A percentile compares a stretch with the other conserved stretches of the same genome.
Evolutionary conservation across 2,329 filamentous ascomycete genomes (phyloP).

Genomic region (Pyrenochaeta sp.): DNA sequence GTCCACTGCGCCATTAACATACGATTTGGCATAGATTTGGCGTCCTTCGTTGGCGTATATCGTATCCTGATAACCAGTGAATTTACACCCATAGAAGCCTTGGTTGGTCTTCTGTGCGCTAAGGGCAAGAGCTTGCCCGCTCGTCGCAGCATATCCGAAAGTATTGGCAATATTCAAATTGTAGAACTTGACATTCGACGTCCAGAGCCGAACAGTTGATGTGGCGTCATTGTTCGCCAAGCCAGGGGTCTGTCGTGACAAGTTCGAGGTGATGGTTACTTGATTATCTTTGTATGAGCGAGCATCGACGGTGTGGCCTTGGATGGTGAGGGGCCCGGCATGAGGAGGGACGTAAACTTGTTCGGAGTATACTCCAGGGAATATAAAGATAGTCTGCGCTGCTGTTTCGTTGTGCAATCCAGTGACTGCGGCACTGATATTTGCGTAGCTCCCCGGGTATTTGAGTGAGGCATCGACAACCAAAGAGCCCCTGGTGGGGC

Average conservation of each 20-base stretch:
- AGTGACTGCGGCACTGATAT: slow-evolving; percentile 24
- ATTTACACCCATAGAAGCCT: slow-evolving; percentile 63
- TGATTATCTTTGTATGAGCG: slow-evolving; percentile 61
- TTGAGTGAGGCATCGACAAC: slow-evolving; percentile 26
- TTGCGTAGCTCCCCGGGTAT: slow-evolving; percentile 20
- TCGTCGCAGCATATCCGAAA: slow-evolving; percentile 19
- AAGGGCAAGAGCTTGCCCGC: slow-evolving; percentile 58
- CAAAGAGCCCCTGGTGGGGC: slow-evolving; percentile 19
- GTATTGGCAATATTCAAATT: slow-evolving; percentile 65
- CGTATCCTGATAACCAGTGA: slow-evolving; percentile 66
- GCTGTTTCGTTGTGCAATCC: slow-evolving; percentile 16
- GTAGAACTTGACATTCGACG: slow-evolving; percentile 63
- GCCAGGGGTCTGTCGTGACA: slow-evolving; percentile 42
- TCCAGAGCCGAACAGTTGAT: slow-evolving; percentile 54
- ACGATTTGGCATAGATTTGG: slow-evolving; percentile 63
- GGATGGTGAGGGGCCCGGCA: slow-evolving; percentile 60
- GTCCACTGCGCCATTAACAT: slow-evolving; percentile 66
- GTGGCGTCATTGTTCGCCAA: slow-evolving; percentile 60
- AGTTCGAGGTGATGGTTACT: slow-evolving; percentile 60
- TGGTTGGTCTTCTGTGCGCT: slow-evolving; percentile 58
- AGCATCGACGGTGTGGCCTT: slow-evolving; percentile 64
- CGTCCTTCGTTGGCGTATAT: slow-evolving; percentile 52
- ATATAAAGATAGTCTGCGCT: slow-evolving; percentile 62
- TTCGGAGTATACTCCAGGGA: slow-evolving; percentile 65
- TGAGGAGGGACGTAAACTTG: slow-evolving; percentile 62